Percentiles rank a stretch among this genome's conserved stretches.
phyloP scores from a whole-genome alignment of 306 rosid genomes.

The Pyrus bretschneideri region DNA sequence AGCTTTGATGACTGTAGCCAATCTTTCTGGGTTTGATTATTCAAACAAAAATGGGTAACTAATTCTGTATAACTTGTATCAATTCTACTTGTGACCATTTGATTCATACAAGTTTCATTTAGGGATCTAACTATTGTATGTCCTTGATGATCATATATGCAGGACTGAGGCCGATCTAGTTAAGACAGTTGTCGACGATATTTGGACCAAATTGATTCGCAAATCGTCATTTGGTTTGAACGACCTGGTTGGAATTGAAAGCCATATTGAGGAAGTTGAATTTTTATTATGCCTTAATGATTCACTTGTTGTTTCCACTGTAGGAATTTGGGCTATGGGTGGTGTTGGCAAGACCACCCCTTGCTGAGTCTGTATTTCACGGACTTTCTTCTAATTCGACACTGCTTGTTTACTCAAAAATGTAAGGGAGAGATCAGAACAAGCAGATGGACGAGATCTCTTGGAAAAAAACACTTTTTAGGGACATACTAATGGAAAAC shows the following conservation, averaged over 20 bases:
- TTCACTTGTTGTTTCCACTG: not conserved
- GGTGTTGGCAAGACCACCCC: not conserved
- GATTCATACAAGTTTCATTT: no score
- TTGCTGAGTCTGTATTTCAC: not conserved
- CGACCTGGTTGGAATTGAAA: constrained; percentile 8
- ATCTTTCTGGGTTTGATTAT: no score
- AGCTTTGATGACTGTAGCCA: no score
- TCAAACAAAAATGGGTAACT: no score
- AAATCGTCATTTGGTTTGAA: not conserved
- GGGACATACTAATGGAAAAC: not conserved
- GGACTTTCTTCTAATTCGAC: not conserved
- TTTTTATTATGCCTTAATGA: not conserved
- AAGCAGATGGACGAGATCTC: not conserved
- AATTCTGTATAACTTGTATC: not conserved
- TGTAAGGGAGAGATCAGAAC: not conserved
- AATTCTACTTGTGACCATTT: no score
- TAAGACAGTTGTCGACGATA: not conserved
- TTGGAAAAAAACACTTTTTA: not conserved
- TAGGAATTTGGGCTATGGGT: constrained; percentile 29
- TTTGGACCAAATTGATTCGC: not conserved
- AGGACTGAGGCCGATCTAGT: constrained; percentile 2
- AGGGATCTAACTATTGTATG: no score
- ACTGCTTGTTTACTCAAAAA: not conserved
- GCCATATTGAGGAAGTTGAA: not conserved
- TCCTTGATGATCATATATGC: no score